phyloP scores from a whole-genome alignment of 768 basidiomycete species.

The Phylloporus rhodoxanthus region DNA sequence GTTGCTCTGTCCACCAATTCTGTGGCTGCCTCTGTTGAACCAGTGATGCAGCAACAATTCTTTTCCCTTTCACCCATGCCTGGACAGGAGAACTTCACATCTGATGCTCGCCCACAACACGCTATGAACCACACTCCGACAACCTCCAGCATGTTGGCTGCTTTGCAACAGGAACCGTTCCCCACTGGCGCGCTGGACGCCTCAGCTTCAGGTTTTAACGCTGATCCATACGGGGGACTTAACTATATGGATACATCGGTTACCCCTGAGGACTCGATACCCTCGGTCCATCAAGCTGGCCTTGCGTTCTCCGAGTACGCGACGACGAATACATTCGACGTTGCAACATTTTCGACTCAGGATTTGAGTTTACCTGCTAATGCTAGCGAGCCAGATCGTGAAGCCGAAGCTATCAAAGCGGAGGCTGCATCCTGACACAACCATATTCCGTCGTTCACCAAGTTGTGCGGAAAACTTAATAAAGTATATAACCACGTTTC shows the following conservation, averaged over 20 bases:
- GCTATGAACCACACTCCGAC: slow-evolving; percentile 79
- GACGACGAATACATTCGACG: slow-evolving; percentile 62
- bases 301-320: slow-evolving; percentile 70
- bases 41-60: slow-evolving; percentile 87
- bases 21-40: slow-evolving; percentile 87
- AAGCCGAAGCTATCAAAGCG: slow-evolving; percentile 60
- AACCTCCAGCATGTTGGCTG: slow-evolving; percentile 87
- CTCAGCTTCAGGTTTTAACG: slow-evolving; percentile 51
- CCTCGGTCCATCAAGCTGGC: slow-evolving; percentile 53
- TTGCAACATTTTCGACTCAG: slow-evolving; percentile 58
- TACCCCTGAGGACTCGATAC: slow-evolving; percentile 58
- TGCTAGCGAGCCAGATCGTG: slow-evolving; percentile 55
- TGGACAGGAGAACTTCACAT: slow-evolving; percentile 72
- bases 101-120: slow-evolving; percentile 57
- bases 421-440: slow-evolving; percentile 42
- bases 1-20: slow-evolving; percentile 88
- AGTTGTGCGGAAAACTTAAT: slow-evolving; percentile 28
- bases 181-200: slow-evolving; percentile 62
- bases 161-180: slow-evolving; percentile 73
- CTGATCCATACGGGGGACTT: slow-evolving; percentile 65
- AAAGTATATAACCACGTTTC: slow-evolving; percentile 30
- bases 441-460: slow-evolving; percentile 21
- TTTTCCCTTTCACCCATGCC: slow-evolving; percentile 86
- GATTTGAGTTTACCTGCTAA: slow-evolving; percentile 58
- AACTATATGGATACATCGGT: slow-evolving; percentile 72